A percentile compares a stretch with the other conserved stretches of the same genome.
Evolutionary conservation across 352 stramenopile species (phyloP).

Genomic region (Phytophthora rubi): DNA sequence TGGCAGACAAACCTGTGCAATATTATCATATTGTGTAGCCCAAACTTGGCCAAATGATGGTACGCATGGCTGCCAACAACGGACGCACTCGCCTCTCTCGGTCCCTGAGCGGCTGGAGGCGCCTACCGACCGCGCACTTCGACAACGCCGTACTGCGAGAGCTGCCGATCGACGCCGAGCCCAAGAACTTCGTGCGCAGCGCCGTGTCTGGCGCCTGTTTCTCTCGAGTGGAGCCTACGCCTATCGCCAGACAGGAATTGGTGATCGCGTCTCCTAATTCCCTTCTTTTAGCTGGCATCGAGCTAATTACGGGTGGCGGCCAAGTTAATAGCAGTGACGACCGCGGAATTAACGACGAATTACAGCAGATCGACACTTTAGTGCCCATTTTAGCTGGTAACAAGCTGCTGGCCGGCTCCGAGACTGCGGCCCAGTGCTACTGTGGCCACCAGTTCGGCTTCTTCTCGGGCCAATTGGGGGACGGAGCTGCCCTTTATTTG

Average conservation of each 20-base stretch:
- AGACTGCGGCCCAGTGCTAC: constrained; percentile 90
- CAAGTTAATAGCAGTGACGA: constrained; percentile 11
- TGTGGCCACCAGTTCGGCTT: constrained; percentile 93
- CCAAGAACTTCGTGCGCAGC: constrained; percentile 57
- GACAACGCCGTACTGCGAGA: constrained; percentile 74
- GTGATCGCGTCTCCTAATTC: constrained; percentile 59
- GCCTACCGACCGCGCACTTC: constrained; percentile 38
- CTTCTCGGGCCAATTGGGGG: constrained; percentile 92
- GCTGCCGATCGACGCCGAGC: constrained; percentile 63
- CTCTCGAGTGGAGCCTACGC: constrained; percentile 65
- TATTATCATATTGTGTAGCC: too few species aligned
- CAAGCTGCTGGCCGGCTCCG: constrained; percentile 67
- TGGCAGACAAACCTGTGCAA: too few species aligned
- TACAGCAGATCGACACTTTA: constrained; percentile 49
- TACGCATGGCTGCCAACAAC: constrained; percentile 11
- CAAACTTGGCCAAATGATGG: constrained; percentile 15
- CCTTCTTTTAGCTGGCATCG: constrained; percentile 68
- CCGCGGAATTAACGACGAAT: constrained; percentile 20
- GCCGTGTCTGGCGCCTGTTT: constrained; percentile 66
- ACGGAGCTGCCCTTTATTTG: constrained; percentile 90
- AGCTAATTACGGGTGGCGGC: constrained; percentile 29
- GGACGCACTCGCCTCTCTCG: constrained; percentile 16
- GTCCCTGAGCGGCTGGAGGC: constrained; percentile 54
- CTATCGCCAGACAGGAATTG: constrained; percentile 61
- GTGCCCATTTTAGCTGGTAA: constrained; percentile 78